Base-by-base conservation (phyloP, 441 rosid genomes). In the Macaranga tanarius region DNA sequence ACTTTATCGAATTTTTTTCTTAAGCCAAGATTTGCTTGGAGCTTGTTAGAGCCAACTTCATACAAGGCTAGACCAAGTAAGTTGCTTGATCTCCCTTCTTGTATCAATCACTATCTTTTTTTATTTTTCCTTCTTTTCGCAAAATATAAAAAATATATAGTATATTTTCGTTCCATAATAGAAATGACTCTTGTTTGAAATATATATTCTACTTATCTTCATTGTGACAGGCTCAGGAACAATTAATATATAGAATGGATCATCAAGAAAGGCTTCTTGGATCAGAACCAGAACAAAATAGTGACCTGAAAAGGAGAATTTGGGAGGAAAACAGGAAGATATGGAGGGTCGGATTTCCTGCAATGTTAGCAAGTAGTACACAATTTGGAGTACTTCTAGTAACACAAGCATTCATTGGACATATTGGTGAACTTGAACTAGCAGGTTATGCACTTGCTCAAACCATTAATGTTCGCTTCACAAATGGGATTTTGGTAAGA, bases 361-460 rank as follows among this genome's bases (percentile, higher is more conserved):
- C 75, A 7, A 78, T 76, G 69, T 22, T 83, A 62, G 47, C 82
- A 25, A 75, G 76, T 26, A 70, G 73, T 23, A 69, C 75, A 3
- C 56, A 57, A 20, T 81, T 17, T 51, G 84, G 84, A 9, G 62
- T 62, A 51, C 26, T 79, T 11, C 77, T 82, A 58, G 82, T 82
- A 1, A 82, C 85, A 9, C 85, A 76, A 60, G 72, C 75, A 5
- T 81, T 81, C 31, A 65, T 78, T 15, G 84, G 84, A 52, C 81
- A 75, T 22, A 0, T 68, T 40, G 76, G 84, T 1, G 52, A 68
- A 17, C 15, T 72, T 7, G 72, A 75, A 11, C 81, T 81, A 20
- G 84, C 84, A 0, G 84, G 58, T 17, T 81, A 75, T 64, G 79
- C 83, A 1, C 74, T 82, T 23, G 50, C 67, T 0, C 80, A 79